These are phyloP conservation scores for Paraconiothyrium brasiliense DNA, from an alignment of 2,329 filamentous ascomycete genomes.

Conservation along the genomic window DNA sequence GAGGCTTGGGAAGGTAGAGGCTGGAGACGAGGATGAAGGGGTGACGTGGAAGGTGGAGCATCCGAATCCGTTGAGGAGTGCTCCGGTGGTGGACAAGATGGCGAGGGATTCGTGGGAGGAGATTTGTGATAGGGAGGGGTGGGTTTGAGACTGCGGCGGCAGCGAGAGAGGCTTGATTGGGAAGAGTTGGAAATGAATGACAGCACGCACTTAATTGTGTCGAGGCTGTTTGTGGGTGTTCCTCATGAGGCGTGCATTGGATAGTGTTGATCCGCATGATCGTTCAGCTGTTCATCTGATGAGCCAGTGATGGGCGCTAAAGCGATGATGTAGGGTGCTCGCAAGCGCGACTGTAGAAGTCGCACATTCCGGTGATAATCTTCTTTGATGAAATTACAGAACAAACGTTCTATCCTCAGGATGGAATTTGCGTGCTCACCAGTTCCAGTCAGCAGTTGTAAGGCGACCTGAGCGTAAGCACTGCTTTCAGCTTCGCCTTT, in stretches of 20 bases:
- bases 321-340: not conserved
- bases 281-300: not conserved
- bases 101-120: conserved; percentile 6
- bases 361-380: not conserved
- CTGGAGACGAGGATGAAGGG: too few species aligned
- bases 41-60: conserved; percentile 13
- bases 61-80: conserved; percentile 34
- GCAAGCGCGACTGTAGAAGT: not conserved
- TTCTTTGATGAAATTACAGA: not conserved
- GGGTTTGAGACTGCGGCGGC: not conserved
- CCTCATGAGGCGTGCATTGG: not conserved
- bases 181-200: not conserved
- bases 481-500: conserved; percentile 4
- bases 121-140: conserved; percentile 1
- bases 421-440: not conserved
- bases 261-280: not conserved
- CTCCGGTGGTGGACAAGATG: conserved; percentile 26
- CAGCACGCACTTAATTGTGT: not conserved
- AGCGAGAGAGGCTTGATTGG: not conserved
- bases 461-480: conserved; percentile 11
- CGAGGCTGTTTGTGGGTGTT: not conserved
- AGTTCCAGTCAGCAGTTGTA: not conserved
- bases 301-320: not conserved
- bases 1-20: conserved; percentile 19
- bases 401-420: not conserved